Evolutionary conservation across 768 basidiomycete species (phyloP).

Genomic region (Lentinula lateritia): DNA sequence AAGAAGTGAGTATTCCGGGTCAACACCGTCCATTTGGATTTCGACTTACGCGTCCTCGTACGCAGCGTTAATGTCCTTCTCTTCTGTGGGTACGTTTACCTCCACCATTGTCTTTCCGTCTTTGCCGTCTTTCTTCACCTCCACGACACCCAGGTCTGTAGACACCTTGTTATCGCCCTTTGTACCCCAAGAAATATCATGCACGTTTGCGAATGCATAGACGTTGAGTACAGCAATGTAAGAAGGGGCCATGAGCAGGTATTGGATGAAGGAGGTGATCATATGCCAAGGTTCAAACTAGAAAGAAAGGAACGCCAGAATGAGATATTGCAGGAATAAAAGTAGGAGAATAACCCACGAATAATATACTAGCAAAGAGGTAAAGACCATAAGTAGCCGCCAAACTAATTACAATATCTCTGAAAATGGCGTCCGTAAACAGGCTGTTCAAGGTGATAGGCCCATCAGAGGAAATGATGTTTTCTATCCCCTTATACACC

Average conservation of each 20-base stretch:
- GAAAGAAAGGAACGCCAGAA: constrained; percentile 6
- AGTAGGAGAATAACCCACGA: constrained; percentile 49
- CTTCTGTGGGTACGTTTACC: constrained; percentile 76
- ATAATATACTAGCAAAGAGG: constrained; percentile 73
- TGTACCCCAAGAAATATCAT: constrained; percentile 94
- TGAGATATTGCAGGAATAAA: not conserved
- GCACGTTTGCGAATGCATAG: constrained; percentile 87
- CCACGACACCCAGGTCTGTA: constrained; percentile 83
- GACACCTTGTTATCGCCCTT: constrained; percentile 88
- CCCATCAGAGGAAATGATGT: constrained; percentile 42
- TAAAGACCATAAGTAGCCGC: constrained; percentile 89
- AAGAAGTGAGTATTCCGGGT: not conserved
- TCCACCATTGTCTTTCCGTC: constrained; percentile 77
- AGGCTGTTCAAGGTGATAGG: constrained; percentile 51
- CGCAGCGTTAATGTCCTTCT: constrained; percentile 83
- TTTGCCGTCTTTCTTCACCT: constrained; percentile 25
- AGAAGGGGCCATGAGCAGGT: constrained; percentile 85
- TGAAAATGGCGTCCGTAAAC: constrained; percentile 75
- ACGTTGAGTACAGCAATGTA: constrained; percentile 94
- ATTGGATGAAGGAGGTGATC: constrained; percentile 95
- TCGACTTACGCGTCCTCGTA: constrained; percentile 75
- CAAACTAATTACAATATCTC: constrained; percentile 55
- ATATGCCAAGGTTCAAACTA: constrained; percentile 98
- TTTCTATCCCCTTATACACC: constrained; percentile 74
- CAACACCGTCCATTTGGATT: not conserved